A percentile compares a stretch with the other conserved stretches of the same genome.
phyloP scores from a whole-genome alignment of 2,329 filamentous ascomycete species.

The Claviceps sp. region DNA sequence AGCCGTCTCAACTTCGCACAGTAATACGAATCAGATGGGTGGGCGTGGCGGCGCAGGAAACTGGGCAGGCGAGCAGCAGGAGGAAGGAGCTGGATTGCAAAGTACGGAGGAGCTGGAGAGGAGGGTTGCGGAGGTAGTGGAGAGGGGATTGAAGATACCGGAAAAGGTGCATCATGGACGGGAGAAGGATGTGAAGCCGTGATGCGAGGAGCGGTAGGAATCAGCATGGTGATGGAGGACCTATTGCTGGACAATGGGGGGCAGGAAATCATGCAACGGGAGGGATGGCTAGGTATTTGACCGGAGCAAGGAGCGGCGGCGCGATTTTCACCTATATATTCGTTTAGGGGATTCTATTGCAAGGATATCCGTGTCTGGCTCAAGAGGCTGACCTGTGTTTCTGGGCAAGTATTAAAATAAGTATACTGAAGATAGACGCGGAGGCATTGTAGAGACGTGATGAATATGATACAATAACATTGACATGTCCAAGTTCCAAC shows the following conservation, averaged over 20 bases:
- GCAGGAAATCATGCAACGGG: neutral
- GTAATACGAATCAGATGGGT: conserved; percentile 7
- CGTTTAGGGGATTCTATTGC: no score
- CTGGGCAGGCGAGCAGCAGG: conserved; percentile 24
- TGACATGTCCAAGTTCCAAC: no score
- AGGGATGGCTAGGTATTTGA: no score
- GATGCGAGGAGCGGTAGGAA: neutral
- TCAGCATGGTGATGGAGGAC: neutral
- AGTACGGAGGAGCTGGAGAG: conserved; percentile 27
- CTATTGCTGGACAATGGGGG: neutral
- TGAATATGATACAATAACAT: no score
- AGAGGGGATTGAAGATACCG: conserved; percentile 32
- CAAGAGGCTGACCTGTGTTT: no score
- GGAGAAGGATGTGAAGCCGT: conserved; percentile 6
- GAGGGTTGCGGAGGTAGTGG: conserved; percentile 31
- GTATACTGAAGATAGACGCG: no score
- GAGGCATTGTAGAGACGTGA: no score
- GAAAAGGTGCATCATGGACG: conserved; percentile 27
- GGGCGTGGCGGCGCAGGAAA: conserved; percentile 49
- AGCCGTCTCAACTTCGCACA: conserved; percentile 15
- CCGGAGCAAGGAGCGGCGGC: no score
- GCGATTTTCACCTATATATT: no score
- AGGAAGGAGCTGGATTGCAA: conserved; percentile 15
- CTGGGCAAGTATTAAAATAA: no score
- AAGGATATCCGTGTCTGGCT: no score